Base-by-base conservation (phyloP, 2,329 filamentous ascomycete species). In the Trichoderma atrobrunneum region DNA sequence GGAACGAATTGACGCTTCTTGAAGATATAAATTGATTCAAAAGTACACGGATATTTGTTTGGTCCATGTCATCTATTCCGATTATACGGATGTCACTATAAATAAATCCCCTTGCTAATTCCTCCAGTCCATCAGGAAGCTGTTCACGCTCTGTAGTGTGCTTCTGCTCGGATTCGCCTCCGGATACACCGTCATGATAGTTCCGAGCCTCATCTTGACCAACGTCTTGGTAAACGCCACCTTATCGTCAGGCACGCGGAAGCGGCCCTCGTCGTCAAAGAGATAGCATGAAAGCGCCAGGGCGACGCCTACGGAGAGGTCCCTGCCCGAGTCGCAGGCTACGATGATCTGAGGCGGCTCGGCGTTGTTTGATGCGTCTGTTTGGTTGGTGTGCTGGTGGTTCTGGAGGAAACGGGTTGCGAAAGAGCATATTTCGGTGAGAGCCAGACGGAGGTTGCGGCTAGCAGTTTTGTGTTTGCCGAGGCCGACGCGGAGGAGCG, bases 141-240 rank as follows among this genome's bases (percentile, higher is more conserved):
- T 93, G 81, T 98, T 98, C 6, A 98, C 92, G 76, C 93, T 95
- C 81, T 98, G 95, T 48, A 98, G 83, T 0, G 95, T 98, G 26
- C 93, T 87, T 43, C 96, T 87, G 74, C 91, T 95, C 0, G 95
- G 95, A 78, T 97, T 97, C 3, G 91, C 92, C 75, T 92, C 90
- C 1, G 94, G 92, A 78, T 92, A 91, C 0, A 89, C 89, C 6
- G 90, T 91, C 81, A 95, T 93, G 76, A 98, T 93, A 85, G 91
- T 92, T n/a, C 92, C 91, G 36, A 98, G 85, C 67, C 91, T 88
- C 76, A 90, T 88, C 76, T 93, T 91, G 78, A 98, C 94, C 64
- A 92, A 85, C 10, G 86, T 85, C 82, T 99, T 98, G 79, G 90
- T 91, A 62, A 95, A 83, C 8, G 75, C 76, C 5, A 77, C 76